These are phyloP conservation scores for Craterostigma plantagineum DNA, from an alignment of 257 asterid genomes.

Conservation along the genomic window DNA sequence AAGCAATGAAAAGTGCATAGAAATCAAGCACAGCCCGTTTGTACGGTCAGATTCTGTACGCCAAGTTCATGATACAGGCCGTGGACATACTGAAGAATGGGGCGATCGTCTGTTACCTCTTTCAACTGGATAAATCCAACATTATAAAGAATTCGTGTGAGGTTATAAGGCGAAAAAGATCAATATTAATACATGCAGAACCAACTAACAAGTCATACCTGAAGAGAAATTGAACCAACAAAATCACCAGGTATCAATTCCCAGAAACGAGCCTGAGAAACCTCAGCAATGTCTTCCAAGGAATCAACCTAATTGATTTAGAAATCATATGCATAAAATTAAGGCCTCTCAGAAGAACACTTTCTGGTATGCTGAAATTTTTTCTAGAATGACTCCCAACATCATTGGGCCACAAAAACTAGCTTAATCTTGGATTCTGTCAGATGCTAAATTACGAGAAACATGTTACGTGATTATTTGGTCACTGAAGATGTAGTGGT, in stretches of 20 bases:
- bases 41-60: constrained; percentile 67
- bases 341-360: too few species aligned
- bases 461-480: too few species aligned
- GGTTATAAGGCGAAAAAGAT: not conserved
- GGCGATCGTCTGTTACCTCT: constrained; percentile 49
- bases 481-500: too few species aligned
- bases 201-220: constrained; percentile 20
- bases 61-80: constrained; percentile 76
- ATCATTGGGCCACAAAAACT: too few species aligned
- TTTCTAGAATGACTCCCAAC: too few species aligned
- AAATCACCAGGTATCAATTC: constrained; percentile 84
- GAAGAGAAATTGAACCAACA: constrained; percentile 64
- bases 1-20: too few species aligned
- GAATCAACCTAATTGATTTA: constrained; percentile 31
- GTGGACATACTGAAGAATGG: constrained; percentile 53
- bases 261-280: constrained; percentile 79
- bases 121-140: constrained; percentile 35
- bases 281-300: constrained; percentile 51
- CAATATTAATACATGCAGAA: not conserved
- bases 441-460: too few species aligned
- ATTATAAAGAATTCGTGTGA: not conserved
- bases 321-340: not conserved
- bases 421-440: too few species aligned
- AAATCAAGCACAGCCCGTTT: constrained; percentile 19
- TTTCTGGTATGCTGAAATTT: too few species aligned